phyloP scores from a whole-genome alignment of 805 yeast genomes.

The Candida piceae region DNA sequence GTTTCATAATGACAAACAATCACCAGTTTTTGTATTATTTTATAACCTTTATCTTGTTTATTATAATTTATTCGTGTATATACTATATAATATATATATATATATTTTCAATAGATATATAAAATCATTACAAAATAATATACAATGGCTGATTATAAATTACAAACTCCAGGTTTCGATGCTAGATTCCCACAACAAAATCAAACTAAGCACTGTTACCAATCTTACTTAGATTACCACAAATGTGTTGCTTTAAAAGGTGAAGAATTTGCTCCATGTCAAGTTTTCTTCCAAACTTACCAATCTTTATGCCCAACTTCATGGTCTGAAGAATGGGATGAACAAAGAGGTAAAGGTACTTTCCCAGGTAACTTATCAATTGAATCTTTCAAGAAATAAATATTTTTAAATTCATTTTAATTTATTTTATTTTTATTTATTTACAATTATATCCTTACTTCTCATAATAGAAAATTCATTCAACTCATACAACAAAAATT shows the following conservation, averaged over 20 bases:
- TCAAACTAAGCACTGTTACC: conserved; percentile 99
- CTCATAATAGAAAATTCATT: no score
- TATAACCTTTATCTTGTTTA: no score
- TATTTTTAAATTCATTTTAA: no score
- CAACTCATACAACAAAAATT: no score
- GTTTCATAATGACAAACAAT: no score
- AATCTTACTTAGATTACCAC: conserved; percentile 95
- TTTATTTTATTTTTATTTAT: no score
- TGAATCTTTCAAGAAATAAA: conserved; percentile 25
- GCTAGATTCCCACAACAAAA: conserved; percentile 95
- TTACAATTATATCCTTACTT: no score
- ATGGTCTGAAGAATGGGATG: conserved; percentile 87
- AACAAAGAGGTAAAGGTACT: conserved; percentile 55
- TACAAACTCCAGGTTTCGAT: conserved; percentile 72
- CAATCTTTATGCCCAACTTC: conserved; percentile 79
- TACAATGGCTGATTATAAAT: conserved; percentile 38
- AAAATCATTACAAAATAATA: background rate
- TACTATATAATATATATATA: no score
- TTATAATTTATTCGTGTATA: no score
- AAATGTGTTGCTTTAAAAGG: conserved; percentile 96
- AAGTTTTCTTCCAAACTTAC: conserved; percentile 89
- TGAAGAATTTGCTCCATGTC: conserved; percentile 97
- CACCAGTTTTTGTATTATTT: no score
- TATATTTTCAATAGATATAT: background rate
- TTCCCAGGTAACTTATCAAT: conserved; percentile 37